These are phyloP conservation scores for Linum lewisii DNA, from an alignment of 345 rosid species.

Conservation along the genomic window DNA sequence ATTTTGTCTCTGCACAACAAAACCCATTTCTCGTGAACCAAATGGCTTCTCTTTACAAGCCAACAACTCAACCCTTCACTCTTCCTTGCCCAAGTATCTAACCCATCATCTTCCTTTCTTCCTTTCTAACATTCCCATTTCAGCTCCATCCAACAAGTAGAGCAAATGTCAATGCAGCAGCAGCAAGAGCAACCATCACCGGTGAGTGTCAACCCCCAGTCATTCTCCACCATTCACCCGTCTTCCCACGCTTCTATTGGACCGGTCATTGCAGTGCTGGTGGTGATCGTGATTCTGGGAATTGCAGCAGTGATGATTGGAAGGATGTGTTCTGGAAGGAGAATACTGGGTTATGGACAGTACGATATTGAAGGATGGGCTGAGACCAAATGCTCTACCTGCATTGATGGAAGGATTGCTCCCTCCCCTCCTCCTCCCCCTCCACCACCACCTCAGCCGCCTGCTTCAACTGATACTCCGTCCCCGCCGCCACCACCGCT, in stretches of 20 bases:
- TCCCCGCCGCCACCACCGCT: no score
- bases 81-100: neutral
- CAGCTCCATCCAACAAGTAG: neutral
- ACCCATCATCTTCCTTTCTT: neutral
- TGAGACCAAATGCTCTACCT: slow-evolving; percentile 51
- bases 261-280: slow-evolving; percentile 47
- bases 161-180: neutral
- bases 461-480: no score
- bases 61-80: neutral
- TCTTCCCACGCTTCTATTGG: slow-evolving; percentile 34
- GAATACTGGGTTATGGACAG: slow-evolving; percentile 47
- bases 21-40: neutral
- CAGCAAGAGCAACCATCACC: neutral
- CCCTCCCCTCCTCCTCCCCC: neutral
- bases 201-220: slow-evolving; percentile 15
- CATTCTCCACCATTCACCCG: slow-evolving; percentile 17
- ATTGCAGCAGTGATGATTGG: slow-evolving; percentile 46
- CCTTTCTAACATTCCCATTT: neutral
- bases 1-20: neutral
- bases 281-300: slow-evolving; percentile 35
- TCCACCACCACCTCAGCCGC: neutral
- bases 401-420: slow-evolving; percentile 59
- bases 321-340: slow-evolving; percentile 61
- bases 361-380: slow-evolving; percentile 69
- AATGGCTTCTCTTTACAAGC: neutral